Evolutionary conservation across 148 eudicot species (phyloP), one percentile per base, ranked within the genome.

Genomic region (Dianthus caryophyllus): DNA sequence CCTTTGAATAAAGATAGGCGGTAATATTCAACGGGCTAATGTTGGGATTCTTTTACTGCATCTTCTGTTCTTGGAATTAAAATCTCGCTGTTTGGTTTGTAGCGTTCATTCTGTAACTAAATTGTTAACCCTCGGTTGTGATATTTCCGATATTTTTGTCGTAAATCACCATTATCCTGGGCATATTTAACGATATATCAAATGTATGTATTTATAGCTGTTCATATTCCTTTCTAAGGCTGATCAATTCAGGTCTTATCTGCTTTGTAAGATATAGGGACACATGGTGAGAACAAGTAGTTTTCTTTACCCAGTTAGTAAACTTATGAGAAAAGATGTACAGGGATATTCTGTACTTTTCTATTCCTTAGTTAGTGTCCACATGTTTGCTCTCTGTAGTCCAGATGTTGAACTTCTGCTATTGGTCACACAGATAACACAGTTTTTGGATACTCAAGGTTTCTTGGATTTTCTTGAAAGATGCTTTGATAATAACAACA

Each of bases 391-490:
- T 54, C 30, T 18, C 70, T 38, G 54, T 36, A 16, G 36, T 51
- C 33, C 59, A 41, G 10, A 21, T 68, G 44, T 57, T 71, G 51
- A 50, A 27, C 55, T 10, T 48, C 49, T 41, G 48, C 47, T 65
- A n/a, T 78, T 50, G 57, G 58, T 26, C 64, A 80, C 96, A 94
- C 96, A 94, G 99, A 81, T 94, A 57, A 67, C 84, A 53, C 97
- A 94, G 74, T 86, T 94, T 75, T 74, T 94, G 77, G 99, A 94
- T 20, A 78, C 99, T 64, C 99, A 90, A 84, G 99, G 99, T 74
- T 94, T 94, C 83, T 59, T 90, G 78, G 96, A 90, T 75, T 94
- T 88, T 79, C 80, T 94, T 72, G 99, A 94, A 81, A 90, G 96
- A 77, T 87, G 99, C 75, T 90, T 86, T 66, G 86, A 85, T 60